A percentile compares a stretch with the other conserved stretches of the same genome.
These are phyloP conservation scores for Mortierella hygrophila DNA, from an alignment of 192 early-diverging fungal genomes.

Conservation along the genomic window DNA sequence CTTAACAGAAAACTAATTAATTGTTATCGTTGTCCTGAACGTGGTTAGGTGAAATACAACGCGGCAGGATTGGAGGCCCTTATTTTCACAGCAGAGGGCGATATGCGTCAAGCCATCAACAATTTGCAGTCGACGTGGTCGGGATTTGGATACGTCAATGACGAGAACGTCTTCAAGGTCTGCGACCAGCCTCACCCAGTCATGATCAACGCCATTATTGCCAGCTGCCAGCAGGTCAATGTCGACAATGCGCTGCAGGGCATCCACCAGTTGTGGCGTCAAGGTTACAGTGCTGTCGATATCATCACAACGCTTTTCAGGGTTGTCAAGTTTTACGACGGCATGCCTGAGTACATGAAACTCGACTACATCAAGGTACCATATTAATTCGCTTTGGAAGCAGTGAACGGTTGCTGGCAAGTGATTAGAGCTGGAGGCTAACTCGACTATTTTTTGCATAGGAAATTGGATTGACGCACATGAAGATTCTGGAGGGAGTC, in stretches of 20 bases:
- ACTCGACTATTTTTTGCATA: conserved; percentile 27
- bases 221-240: conserved; percentile 74
- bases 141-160: conserved; percentile 88
- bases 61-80: conserved; percentile 93
- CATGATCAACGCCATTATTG: conserved; percentile 79
- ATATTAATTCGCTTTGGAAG: not conserved
- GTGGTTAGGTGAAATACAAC: conserved; percentile 77
- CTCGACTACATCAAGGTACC: conserved; percentile 87
- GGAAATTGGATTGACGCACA: conserved; percentile 94
- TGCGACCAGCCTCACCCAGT: conserved; percentile 98
- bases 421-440: not conserved
- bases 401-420: not conserved
- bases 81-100: conserved; percentile 96
- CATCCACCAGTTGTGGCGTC: conserved; percentile 79
- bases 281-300: conserved; percentile 91
- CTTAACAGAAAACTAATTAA: not conserved
- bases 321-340: conserved; percentile 83
- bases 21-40: not conserved
- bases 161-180: conserved; percentile 95
- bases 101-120: conserved; percentile 99
- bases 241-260: conserved; percentile 79
- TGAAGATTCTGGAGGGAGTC: conserved; percentile 92
- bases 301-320: conserved; percentile 93
- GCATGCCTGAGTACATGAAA: conserved; percentile 84
- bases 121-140: conserved; percentile 93